Base-by-base conservation (phyloP, 768 basidiomycete species). In the Amanita inopinata region DNA sequence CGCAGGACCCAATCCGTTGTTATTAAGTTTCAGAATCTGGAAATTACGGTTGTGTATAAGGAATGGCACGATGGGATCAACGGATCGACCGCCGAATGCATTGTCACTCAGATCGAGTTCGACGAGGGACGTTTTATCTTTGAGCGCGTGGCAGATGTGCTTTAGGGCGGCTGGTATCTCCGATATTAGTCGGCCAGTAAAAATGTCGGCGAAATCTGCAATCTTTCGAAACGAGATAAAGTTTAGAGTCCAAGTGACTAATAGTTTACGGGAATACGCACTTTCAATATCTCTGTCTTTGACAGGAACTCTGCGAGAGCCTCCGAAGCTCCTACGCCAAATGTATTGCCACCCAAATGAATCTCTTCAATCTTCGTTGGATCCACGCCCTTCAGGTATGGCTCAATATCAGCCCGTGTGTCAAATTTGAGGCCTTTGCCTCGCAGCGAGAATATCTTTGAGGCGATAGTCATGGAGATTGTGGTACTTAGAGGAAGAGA, bases 161-260 rank as follows among this genome's bases (percentile, higher is more conserved):
- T 79, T 73, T 34, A 99, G 79, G 11, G 96, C 90, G 45, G 65
- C 73, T 3, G 94, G 96, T 57, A 99, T 98, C 61, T 99, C 94
- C 47, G 78, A 72, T 66, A 97, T 97, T 55, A 96, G 74, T 50
- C 94, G 87, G 42, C 93, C 89, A 2, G 94, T 97, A 66, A 99
- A 99, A 63, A 99, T 93, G 64, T 97, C 94, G 22, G 90, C 85
- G 50, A 97, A 87, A 67, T 98, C 83, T 51, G 93, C 94, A 46
- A 94, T 67, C 96, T 98, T 41, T 30, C 38, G 17, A 24, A 46
- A 37, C n/a, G 45, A 34, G 37, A 20, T 28, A 33, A 36, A 24
- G 11, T 12, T 23, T 3, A 47, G 10, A 39, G 11, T 20, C n/a
- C 17, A 22, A 15, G 14, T 18, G 18, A 28, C 18, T 5, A 2